phyloP scores from a whole-genome alignment of 1,284 basidiomycete species.

The Heliocybe sulcata region DNA sequence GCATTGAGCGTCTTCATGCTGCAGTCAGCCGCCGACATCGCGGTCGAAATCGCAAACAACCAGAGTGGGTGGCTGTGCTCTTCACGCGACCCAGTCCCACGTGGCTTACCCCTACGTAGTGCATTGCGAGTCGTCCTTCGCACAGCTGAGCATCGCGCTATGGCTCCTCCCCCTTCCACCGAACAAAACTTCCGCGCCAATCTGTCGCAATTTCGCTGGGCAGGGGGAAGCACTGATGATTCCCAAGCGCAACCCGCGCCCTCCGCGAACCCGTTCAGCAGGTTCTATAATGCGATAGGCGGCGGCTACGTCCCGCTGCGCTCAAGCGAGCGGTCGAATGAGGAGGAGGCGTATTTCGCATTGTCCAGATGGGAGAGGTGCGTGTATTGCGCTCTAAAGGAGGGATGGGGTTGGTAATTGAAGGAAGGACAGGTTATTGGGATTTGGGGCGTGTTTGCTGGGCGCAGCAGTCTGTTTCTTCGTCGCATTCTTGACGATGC shows the following conservation, averaged over 20 bases:
- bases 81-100: too few species aligned
- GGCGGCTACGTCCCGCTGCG: slow-evolving; percentile 87
- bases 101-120: not conserved
- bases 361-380: slow-evolving; percentile 87
- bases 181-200: slow-evolving; percentile 66
- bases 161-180: not conserved
- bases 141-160: not conserved
- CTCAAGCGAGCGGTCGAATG: slow-evolving; percentile 78
- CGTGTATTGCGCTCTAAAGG: slow-evolving; percentile 8
- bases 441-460: slow-evolving; percentile 87
- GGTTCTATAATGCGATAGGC: slow-evolving; percentile 71
- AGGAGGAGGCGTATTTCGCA: slow-evolving; percentile 96
- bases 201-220: slow-evolving; percentile 84
- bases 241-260: slow-evolving; percentile 36
- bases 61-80: too few species aligned
- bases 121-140: not conserved
- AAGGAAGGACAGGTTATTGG: slow-evolving; percentile 58
- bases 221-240: slow-evolving; percentile 68
- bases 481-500: slow-evolving; percentile 88
- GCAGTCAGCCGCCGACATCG: too few species aligned
- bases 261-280: slow-evolving; percentile 52
- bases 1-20: too few species aligned
- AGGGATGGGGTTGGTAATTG: not conserved
- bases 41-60: too few species aligned
- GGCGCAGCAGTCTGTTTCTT: slow-evolving; percentile 95